Percentiles rank a stretch among this genome's conserved stretches.
Evolutionary conservation across 306 rosid species (phyloP).

Genomic region (Ceratonia siliqua): DNA sequence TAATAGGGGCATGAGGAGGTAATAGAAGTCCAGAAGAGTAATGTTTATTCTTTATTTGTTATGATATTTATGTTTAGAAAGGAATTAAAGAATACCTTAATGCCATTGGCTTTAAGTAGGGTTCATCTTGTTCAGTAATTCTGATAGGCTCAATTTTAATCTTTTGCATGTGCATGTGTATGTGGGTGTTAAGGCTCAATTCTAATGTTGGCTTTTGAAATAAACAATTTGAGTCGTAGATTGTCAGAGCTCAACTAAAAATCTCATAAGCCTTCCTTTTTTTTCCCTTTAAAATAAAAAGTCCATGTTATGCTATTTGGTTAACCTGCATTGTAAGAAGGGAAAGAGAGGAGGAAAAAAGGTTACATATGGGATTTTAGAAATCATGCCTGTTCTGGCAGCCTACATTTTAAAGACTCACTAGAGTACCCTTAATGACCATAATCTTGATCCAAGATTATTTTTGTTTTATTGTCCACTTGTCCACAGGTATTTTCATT

Average conservation of each 20-base stretch:
- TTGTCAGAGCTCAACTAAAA: neutral
- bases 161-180: neutral
- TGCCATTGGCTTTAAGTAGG: neutral
- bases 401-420: too few species aligned
- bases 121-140: too few species aligned
- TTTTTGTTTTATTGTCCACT: too few species aligned
- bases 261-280: neutral
- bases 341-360: neutral
- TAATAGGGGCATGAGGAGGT: neutral
- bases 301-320: neutral
- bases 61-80: neutral
- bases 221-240: neutral
- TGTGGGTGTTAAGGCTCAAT: neutral
- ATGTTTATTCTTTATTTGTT: too few species aligned
- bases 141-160: neutral
- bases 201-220: neutral
- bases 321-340: neutral
- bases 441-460: too few species aligned
- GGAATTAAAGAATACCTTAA: too few species aligned
- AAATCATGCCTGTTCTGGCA: too few species aligned
- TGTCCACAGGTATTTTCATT: too few species aligned
- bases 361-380: too few species aligned
- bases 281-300: neutral
- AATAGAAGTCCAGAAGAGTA: neutral
- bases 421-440: too few species aligned